phyloP scores from a whole-genome alignment of 2,329 filamentous ascomycete species.

The Herpotrichia juniperi region DNA sequence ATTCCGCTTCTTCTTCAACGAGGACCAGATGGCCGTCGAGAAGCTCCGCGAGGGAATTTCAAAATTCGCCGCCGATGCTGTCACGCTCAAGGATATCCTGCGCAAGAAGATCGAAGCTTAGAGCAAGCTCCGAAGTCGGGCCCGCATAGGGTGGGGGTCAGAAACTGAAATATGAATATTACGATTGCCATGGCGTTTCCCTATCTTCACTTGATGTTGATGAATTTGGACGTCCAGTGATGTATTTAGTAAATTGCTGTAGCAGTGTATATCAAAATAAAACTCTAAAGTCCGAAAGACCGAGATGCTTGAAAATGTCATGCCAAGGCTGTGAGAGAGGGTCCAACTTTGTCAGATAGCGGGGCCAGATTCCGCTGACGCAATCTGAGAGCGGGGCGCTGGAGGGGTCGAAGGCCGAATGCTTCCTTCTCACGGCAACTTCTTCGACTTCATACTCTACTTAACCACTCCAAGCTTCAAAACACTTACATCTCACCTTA shows the following conservation, averaged over 20 bases:
- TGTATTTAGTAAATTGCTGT: conserved; percentile 21
- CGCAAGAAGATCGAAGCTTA: conserved; percentile 75
- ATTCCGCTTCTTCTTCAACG: conserved; percentile 99
- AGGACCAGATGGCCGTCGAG: conserved; percentile 99
- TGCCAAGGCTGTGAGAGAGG: conserved; percentile 1
- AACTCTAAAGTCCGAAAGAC: conserved; percentile 10
- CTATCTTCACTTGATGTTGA: conserved; percentile 8
- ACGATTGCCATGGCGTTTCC: conserved; percentile 20
- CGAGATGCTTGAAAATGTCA: conserved; percentile 1
- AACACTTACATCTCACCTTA: conserved; percentile 19
- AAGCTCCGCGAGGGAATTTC: conserved; percentile 99
- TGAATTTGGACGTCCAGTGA: conserved; percentile 6
- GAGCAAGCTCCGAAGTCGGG: conserved; percentile 31
- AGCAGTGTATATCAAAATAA: background rate
- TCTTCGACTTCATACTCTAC: conserved; percentile 3
- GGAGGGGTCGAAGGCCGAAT: too few relatives aligned
- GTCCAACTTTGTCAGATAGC: conserved; percentile 11
- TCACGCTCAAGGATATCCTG: conserved; percentile 91
- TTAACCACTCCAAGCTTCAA: conserved; percentile 17
- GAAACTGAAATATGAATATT: conserved; percentile 20
- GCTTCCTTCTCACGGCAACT: conserved; percentile 14
- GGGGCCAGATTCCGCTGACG: conserved; percentile 28
- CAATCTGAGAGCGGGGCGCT: too few relatives aligned
- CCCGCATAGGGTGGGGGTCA: conserved; percentile 9
- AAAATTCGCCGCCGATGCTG: conserved; percentile 96